Conservation (phyloP, 1,139 yeast species). For the Zygosaccharomyces sapae region DNA sequence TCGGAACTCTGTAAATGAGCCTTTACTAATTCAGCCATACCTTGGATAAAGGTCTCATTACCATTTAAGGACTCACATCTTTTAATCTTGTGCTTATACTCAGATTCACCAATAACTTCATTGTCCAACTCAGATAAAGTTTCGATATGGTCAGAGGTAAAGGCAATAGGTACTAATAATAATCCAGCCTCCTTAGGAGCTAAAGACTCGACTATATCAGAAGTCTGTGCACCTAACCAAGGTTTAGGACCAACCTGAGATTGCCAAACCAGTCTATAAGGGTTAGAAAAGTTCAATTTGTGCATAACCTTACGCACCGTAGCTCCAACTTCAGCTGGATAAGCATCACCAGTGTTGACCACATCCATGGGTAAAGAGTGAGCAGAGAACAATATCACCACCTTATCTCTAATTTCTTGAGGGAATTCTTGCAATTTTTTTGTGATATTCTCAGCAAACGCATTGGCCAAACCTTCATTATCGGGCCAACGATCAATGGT, state of each 20-base stretch:
- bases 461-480: constrained; percentile 66
- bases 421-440: constrained; percentile 65
- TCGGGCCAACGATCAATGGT: constrained; percentile 96
- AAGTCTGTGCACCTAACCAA: constrained; percentile 96
- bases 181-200: constrained; percentile 69
- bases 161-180: constrained; percentile 87
- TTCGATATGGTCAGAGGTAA: constrained; percentile 93
- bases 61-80: constrained; percentile 94
- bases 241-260: constrained; percentile 98
- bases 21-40: constrained; percentile 79
- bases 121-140: constrained; percentile 90
- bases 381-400: constrained; percentile 80
- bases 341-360: constrained; percentile 88
- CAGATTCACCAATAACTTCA: constrained; percentile 67
- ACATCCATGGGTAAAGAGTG: constrained; percentile 97
- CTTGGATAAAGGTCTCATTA: constrained; percentile 70
- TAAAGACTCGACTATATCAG: constrained; percentile 62
- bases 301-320: constrained; percentile 92
- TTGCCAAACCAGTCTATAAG: constrained; percentile 93
- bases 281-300: constrained; percentile 68
- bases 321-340: constrained; percentile 96
- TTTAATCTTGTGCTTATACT: constrained; percentile 66
- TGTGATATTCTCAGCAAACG: constrained; percentile 69
- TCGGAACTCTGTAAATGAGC: constrained; percentile 60
- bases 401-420: constrained; percentile 51